These are phyloP conservation scores for Xerocomellus intermedius DNA, from an alignment of 768 basidiomycete genomes.

Conservation along the genomic window DNA sequence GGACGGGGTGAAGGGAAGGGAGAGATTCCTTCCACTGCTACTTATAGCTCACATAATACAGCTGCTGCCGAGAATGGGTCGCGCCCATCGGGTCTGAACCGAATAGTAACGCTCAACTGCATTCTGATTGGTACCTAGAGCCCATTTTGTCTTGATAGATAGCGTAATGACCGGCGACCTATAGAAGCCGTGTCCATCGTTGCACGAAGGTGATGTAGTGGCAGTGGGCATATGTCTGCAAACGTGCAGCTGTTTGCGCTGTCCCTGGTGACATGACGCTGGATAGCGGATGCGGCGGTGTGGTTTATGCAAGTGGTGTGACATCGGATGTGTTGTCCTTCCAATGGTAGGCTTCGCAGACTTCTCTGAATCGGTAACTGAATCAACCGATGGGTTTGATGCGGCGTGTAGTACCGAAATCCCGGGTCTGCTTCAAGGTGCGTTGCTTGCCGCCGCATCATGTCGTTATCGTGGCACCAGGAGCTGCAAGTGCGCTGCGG, in stretches of 20 bases:
- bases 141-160: background rate
- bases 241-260: background rate
- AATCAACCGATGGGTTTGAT: background rate
- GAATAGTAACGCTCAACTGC: conserved; percentile 17
- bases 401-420: background rate
- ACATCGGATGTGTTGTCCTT: too few species aligned
- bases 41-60: conserved; percentile 25
- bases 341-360: background rate
- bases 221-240: too few species aligned
- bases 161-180: conserved; percentile 1
- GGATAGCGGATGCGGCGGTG: background rate
- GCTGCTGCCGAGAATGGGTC: conserved; percentile 16
- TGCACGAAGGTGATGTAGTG: too few species aligned
- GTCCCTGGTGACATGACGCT: background rate
- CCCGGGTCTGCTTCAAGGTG: too few species aligned
- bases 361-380: background rate
- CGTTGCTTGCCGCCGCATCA: too few species aligned
- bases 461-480: too few species aligned
- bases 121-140: conserved; percentile 2
- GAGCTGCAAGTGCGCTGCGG: too few species aligned
- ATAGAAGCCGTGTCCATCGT: background rate
- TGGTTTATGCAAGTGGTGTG: too few species aligned
- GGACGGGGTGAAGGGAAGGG: conserved; percentile 4
- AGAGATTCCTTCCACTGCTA: conserved; percentile 1
- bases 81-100: conserved; percentile 18